phyloP scores from a whole-genome alignment of 1,284 basidiomycete species.

The Cryptococcus jaspeensis region DNA sequence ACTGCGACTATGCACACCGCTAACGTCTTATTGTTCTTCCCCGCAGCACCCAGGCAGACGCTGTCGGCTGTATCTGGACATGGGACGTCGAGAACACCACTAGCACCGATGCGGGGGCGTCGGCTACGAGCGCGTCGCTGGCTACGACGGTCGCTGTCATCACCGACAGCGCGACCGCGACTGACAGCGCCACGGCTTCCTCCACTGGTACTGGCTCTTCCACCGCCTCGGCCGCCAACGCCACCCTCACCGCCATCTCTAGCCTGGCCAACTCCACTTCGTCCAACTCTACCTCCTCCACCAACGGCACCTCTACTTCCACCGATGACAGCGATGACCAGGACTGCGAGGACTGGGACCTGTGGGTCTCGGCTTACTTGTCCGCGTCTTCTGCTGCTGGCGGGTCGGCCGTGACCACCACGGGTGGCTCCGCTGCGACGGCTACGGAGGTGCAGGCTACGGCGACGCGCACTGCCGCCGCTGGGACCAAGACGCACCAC shows the following conservation, averaged over 20 bases:
- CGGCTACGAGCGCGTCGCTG: slow-evolving; percentile 1
- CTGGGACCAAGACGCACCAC: no score
- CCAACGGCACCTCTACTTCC: slow-evolving; percentile 2
- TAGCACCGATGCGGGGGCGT: slow-evolving; percentile 1
- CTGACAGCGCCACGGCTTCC: not conserved
- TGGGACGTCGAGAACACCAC: slow-evolving; percentile 24
- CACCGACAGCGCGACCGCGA: slow-evolving; percentile 1
- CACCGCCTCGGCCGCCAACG: not conserved
- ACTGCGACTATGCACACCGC: not conserved
- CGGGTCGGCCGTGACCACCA: no score
- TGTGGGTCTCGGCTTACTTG: not conserved
- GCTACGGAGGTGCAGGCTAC: no score
- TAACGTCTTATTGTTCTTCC: not conserved
- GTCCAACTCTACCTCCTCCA: not conserved
- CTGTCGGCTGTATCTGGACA: slow-evolving; percentile 39
- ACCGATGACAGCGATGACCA: not conserved
- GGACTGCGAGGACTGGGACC: not conserved
- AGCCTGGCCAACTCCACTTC: not conserved
- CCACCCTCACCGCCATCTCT: not conserved
- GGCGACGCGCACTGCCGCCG: no score
- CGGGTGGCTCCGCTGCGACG: slow-evolving; percentile 5
- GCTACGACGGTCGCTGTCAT: slow-evolving; percentile 7
- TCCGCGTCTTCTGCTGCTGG: slow-evolving; percentile 9
- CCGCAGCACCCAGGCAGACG: slow-evolving; percentile 21
- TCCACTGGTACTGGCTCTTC: not conserved